These are phyloP conservation scores for Globisporangium splendens DNA, from an alignment of 352 stramenopile species.

Conservation along the genomic window DNA sequence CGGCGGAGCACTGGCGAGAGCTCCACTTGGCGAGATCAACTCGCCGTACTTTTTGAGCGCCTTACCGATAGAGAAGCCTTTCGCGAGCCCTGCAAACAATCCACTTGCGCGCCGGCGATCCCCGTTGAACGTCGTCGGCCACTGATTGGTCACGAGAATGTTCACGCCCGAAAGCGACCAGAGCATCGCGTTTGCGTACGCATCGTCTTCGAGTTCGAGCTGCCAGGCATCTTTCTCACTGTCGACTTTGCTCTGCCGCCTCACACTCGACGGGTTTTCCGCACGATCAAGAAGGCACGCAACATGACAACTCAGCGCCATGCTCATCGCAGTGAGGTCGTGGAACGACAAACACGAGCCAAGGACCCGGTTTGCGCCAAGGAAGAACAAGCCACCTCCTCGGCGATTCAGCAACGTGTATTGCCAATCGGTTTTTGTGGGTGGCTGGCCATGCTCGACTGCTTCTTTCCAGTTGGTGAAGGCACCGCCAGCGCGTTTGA, in stretches of 20 bases:
- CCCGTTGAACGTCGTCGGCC: slow-evolving; percentile 69
- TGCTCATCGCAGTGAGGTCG: slow-evolving; percentile 68
- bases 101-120: slow-evolving; percentile 60
- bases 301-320: slow-evolving; percentile 55
- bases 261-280: slow-evolving; percentile 67
- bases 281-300: slow-evolving; percentile 75
- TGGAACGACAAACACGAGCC: slow-evolving; percentile 38
- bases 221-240: slow-evolving; percentile 69
- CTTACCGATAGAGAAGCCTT: slow-evolving; percentile 54
- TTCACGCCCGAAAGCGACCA: slow-evolving; percentile 80
- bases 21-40: slow-evolving; percentile 8
- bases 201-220: slow-evolving; percentile 57
- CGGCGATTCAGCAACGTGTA: slow-evolving; percentile 48
- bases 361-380: slow-evolving; percentile 63
- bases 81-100: slow-evolving; percentile 46
- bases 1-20: slow-evolving; percentile 5
- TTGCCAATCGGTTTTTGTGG: slow-evolving; percentile 70
- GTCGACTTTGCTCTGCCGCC: slow-evolving; percentile 84
- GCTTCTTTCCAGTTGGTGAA: slow-evolving; percentile 61
- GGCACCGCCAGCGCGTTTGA: slow-evolving; percentile 20
- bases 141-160: slow-evolving; percentile 75
- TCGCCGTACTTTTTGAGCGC: slow-evolving; percentile 57
- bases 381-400: slow-evolving; percentile 63
- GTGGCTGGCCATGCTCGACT: slow-evolving; percentile 51
- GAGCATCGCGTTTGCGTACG: slow-evolving; percentile 60